Conservation (phyloP, 257 asterid genomes). For the Nicotiana tomentosiformis region DNA sequence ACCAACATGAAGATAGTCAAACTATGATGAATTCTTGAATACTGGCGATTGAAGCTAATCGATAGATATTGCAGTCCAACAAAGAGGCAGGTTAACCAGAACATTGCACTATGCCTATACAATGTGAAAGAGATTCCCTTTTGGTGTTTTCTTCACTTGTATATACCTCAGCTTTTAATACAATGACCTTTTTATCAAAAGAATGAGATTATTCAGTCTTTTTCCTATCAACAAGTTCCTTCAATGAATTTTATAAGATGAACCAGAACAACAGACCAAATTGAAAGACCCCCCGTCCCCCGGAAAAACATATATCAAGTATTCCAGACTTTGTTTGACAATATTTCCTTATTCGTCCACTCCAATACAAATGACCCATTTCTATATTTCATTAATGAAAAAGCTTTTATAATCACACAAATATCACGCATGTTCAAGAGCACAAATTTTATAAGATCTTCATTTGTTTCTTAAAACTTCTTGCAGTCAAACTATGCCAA, state of each 20-base stretch:
- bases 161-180: not conserved
- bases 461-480: too few species aligned
- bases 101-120: not conserved
- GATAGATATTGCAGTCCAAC: not conserved
- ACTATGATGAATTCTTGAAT: not conserved
- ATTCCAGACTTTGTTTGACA: too few species aligned
- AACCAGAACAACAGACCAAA: too few species aligned
- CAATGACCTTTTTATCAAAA: not conserved
- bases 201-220: not conserved
- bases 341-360: too few species aligned
- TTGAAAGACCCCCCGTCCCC: not conserved
- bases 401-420: too few species aligned
- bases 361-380: too few species aligned
- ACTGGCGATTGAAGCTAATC: not conserved
- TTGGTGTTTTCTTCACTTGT: not conserved
- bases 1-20: not conserved
- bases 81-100: not conserved
- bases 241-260: not conserved
- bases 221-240: not conserved
- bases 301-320: not conserved
- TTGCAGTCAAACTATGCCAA: too few species aligned
- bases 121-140: not conserved
- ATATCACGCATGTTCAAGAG: too few species aligned
- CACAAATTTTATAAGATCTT: too few species aligned
- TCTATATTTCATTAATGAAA: too few species aligned